These are phyloP conservation scores for Pythium rhizo-oryzae DNA, from an alignment of 352 stramenopile genomes.

Conservation along the genomic window DNA sequence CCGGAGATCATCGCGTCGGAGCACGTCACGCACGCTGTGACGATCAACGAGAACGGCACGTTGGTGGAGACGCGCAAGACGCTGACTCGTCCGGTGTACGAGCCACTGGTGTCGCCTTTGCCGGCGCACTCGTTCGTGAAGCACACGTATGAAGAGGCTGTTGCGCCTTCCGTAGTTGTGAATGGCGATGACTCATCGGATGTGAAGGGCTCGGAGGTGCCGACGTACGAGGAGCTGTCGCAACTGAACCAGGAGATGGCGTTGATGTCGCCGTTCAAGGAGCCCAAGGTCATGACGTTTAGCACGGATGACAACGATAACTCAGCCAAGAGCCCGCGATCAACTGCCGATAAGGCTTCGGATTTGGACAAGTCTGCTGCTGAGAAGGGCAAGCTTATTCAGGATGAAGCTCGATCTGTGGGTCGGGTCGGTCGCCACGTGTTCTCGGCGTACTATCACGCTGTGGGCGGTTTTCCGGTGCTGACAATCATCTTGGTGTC, in stretches of 20 bases:
- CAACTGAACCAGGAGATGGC: conserved; percentile 7
- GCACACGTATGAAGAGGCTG: too few species aligned
- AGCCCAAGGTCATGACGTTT: too few species aligned
- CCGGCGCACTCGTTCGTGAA: neutral
- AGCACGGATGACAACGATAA: too few species aligned
- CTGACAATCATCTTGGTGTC: conserved; percentile 42
- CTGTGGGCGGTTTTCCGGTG: conserved; percentile 41
- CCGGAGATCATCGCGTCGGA: conserved; percentile 42
- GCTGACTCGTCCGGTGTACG: conserved; percentile 17
- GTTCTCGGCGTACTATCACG: conserved; percentile 35
- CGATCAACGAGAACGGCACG: conserved; percentile 6
- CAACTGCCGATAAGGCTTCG: too few species aligned
- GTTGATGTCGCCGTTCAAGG: conserved; percentile 1
- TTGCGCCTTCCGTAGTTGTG: too few species aligned
- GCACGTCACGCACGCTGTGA: conserved; percentile 10
- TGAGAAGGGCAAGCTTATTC: conserved; percentile 40
- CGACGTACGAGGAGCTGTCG: neutral
- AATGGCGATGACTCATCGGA: too few species aligned
- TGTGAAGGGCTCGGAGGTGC: neutral
- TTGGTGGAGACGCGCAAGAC: conserved; percentile 14
- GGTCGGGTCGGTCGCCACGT: neutral
- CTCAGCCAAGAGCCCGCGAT: too few species aligned
- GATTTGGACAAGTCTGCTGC: neutral
- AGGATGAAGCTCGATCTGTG: conserved; percentile 64
- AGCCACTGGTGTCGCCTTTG: conserved; percentile 29